Evolutionary conservation across 2,329 filamentous ascomycete genomes (phyloP).

Genomic region (Talaromyces sp.): DNA sequence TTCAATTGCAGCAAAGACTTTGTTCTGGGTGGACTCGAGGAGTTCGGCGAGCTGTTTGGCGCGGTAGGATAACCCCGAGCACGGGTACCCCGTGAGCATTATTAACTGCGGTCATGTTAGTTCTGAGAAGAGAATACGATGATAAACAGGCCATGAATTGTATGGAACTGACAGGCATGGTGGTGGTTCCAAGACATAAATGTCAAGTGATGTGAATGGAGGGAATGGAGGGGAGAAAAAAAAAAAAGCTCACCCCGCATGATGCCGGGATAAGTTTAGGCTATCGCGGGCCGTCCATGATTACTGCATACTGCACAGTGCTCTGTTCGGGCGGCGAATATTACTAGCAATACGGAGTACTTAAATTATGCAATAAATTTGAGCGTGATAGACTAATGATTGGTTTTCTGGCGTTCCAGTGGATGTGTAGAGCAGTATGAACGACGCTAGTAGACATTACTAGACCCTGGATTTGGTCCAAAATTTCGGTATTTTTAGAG

Average conservation of each 20-base stretch:
- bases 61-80: slow-evolving; percentile 59
- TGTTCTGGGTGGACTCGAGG: slow-evolving; percentile 47
- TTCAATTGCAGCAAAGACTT: slow-evolving; percentile 28
- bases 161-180: slow-evolving; percentile 7
- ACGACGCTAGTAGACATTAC: no score
- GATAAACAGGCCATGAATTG: not conserved
- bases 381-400: no score
- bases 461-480: no score
- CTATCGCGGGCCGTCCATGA: not conserved
- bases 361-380: no score
- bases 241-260: not conserved
- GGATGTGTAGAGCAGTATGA: no score
- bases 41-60: slow-evolving; percentile 52
- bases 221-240: not conserved
- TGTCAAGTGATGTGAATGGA: not conserved
- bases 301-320: not conserved
- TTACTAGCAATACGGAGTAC: no score
- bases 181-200: not conserved
- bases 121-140: not conserved
- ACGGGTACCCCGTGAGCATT: slow-evolving; percentile 59
- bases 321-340: no score
- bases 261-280: not conserved
- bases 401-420: no score
- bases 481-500: not conserved
- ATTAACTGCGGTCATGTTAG: slow-evolving; percentile 46